These are phyloP conservation scores for Physaria fendleri DNA, from an alignment of 345 rosid species.

Conservation along the genomic window DNA sequence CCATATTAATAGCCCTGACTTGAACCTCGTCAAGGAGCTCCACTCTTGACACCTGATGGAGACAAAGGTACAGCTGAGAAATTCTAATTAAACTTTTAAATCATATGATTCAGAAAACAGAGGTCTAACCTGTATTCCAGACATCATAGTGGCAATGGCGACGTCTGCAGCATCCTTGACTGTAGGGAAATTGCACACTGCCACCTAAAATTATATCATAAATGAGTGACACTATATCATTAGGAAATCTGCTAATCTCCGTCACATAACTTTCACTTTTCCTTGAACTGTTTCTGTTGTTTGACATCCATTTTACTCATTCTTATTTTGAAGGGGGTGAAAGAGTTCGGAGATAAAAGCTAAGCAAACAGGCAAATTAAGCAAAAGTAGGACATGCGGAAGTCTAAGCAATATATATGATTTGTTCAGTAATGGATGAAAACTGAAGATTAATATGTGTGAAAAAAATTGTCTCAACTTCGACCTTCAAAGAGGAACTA, in stretches of 20 bases:
- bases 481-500: neutral
- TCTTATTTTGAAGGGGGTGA: neutral
- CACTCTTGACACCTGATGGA: conserved; percentile 69
- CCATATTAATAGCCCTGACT: conserved; percentile 75
- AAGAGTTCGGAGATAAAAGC: neutral
- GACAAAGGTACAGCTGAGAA: conserved; percentile 14
- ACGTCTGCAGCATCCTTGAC: conserved; percentile 97
- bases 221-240: neutral
- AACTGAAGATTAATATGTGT: neutral
- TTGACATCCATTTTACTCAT: neutral
- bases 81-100: neutral
- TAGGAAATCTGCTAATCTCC: neutral
- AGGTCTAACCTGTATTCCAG: conserved; percentile 75
- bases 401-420: neutral
- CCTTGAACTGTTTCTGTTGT: neutral
- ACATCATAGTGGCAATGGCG: conserved; percentile 77
- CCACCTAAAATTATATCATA: conserved; percentile 53
- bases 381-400: neutral
- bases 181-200: conserved; percentile 87
- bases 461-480: neutral
- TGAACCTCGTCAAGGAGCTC: conserved; percentile 91
- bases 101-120: conserved; percentile 1
- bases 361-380: neutral
- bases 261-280: neutral
- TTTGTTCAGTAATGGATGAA: neutral